Percentiles rank a stretch among this genome's conserved stretches.
Conservation (phyloP, 306 rosid species). For the Begonia fuchsioides region DNA sequence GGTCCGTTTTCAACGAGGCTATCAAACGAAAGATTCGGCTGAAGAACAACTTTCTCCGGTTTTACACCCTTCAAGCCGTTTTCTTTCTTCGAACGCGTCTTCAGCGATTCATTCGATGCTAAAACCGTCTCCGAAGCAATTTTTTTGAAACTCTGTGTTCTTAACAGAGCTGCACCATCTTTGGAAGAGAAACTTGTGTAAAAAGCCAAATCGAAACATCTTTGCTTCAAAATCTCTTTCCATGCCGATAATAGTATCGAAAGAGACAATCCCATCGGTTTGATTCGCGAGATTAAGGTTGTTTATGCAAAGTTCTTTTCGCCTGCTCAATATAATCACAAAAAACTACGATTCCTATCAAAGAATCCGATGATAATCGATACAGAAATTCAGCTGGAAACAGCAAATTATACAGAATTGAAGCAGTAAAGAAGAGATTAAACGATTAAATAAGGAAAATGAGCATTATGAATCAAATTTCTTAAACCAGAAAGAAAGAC, state of each 20-base stretch:
- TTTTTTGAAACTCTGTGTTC: slow-evolving; percentile 42
- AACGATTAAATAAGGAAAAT: no score
- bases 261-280: slow-evolving; percentile 45
- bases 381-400: no score
- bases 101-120: slow-evolving; percentile 18
- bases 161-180: slow-evolving; percentile 23
- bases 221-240: slow-evolving; percentile 32
- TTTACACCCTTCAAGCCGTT: slow-evolving; percentile 30
- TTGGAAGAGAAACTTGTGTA: slow-evolving; percentile 22
- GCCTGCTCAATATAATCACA: neutral
- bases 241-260: slow-evolving; percentile 38
- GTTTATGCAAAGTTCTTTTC: neutral
- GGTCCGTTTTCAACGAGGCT: slow-evolving; percentile 15
- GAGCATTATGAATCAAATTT: no score
- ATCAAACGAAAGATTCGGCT: slow-evolving; percentile 31
- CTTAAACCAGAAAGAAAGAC: no score
- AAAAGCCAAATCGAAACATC: slow-evolving; percentile 16
- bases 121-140: slow-evolving; percentile 25
- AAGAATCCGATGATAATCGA: no score
- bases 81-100: slow-evolving; percentile 4
- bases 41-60: slow-evolving; percentile 34
- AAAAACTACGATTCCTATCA: no score
- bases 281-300: neutral
- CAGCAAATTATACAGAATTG: no score
- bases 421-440: no score